Base-by-base conservation (phyloP, 768 basidiomycete genomes). In the Leccinum barrowsii region DNA sequence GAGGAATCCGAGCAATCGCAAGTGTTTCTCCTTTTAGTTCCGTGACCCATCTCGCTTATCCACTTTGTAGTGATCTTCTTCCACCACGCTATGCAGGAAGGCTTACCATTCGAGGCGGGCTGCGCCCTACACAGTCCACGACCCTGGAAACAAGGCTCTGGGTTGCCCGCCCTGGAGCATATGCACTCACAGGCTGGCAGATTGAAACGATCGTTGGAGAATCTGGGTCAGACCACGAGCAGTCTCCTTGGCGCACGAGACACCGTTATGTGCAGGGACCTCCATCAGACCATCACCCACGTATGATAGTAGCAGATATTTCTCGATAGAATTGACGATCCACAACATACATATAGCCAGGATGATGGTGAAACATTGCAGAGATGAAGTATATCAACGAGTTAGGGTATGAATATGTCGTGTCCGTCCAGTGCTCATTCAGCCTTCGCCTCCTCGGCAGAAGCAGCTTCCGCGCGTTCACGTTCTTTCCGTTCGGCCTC, bases 161-260 rank as follows among this genome's bases (percentile, higher is more conserved):
- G 79, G 76, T 85, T 10, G 73, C 79, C 12, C 80, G 80, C 44
- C 84, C 90, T 30, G 90, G 90, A 12, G 77, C 78, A 22, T 89
- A 90, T 67, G 75, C 75, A 12, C 74, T 92, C 15, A 80, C 80
- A 30, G 80, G 82, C 5, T 96, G 92, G 92, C 76, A 74, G 42
- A 63, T 90, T 10, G 86, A 89, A 64, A 85, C 84, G 1, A 78
- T 85, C 54, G 86, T 88, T n/a, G 76, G 79, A 11, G 79, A 84
- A 40, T 61, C 59, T 21, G 56, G 21, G 22, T 52, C 56, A 19
- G 50, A 55, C 59, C 55, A 50, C 34, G 57, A 55, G n/a, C 50
- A 55, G 26, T 59, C 59, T 11, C 5, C 58, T 17, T 77, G 77
- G 78, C 63, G 59, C 55, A 72, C 75, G 5, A 70, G 76, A 61